These are phyloP conservation scores for Solanum peruvianum DNA, from an alignment of 257 asterid species.

Conservation along the genomic window DNA sequence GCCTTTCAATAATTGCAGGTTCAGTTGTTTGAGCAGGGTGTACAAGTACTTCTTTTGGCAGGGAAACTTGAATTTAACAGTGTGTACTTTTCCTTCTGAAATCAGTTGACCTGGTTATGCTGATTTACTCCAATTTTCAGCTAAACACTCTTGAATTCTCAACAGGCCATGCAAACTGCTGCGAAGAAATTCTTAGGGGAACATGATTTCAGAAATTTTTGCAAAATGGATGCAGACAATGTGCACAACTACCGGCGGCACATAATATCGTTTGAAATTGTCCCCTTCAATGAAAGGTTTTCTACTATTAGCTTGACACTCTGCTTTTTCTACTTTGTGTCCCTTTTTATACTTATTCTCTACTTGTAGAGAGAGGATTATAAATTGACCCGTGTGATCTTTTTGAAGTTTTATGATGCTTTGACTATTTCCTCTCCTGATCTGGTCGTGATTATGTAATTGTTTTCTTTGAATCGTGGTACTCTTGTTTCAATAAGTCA, in stretches of 20 bases:
- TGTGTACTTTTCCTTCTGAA: slow-evolving; percentile 10
- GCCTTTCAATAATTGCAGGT: slow-evolving; percentile 38
- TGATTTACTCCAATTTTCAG: slow-evolving; percentile 1
- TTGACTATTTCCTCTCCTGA: background rate
- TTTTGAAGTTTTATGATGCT: background rate
- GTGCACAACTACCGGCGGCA: slow-evolving; percentile 74
- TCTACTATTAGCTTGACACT: background rate
- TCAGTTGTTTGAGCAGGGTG: slow-evolving; percentile 83
- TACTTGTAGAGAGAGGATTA: background rate
- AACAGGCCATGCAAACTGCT: slow-evolving; percentile 81
- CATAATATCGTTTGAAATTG: slow-evolving; percentile 50
- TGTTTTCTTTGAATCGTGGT: background rate
- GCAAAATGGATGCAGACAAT: slow-evolving; percentile 95
- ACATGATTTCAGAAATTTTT: slow-evolving; percentile 94
- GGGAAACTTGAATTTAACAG: slow-evolving; percentile 55
- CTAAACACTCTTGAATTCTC: slow-evolving; percentile 1
- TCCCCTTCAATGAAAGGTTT: slow-evolving; percentile 67
- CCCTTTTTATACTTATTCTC: background rate
- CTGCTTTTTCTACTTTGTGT: background rate
- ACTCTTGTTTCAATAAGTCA: background rate
- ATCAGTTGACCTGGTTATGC: background rate
- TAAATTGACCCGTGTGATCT: background rate
- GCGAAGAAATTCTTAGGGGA: slow-evolving; percentile 76
- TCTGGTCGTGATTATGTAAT: background rate
- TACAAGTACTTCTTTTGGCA: slow-evolving; percentile 95